These are phyloP conservation scores for Pleurotus platypus DNA, from an alignment of 768 basidiomycete genomes.

Conservation along the genomic window DNA sequence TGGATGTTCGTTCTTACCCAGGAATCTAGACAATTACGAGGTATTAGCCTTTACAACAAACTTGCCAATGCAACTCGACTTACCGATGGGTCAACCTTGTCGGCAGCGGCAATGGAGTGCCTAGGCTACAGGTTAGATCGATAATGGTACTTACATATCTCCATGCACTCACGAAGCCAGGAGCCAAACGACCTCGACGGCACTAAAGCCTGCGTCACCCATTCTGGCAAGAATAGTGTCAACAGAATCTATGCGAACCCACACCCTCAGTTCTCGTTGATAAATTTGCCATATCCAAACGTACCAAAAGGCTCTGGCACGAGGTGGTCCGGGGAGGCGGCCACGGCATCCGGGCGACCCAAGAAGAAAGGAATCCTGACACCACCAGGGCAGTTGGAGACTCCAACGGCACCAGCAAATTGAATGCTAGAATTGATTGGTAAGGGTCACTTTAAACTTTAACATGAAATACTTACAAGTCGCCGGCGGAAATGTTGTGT, in stretches of 20 bases:
- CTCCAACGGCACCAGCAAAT: conserved; percentile 42
- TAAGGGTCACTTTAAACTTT: background rate
- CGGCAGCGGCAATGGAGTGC: conserved; percentile 25
- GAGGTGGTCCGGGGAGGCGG: conserved; percentile 25
- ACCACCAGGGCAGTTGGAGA: conserved; percentile 41
- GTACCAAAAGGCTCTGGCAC: conserved; percentile 25
- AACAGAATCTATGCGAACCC: background rate
- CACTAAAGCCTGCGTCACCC: conserved; percentile 29
- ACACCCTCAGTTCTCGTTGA: too few relatives aligned
- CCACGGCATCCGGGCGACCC: conserved; percentile 30
- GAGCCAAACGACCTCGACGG: conserved; percentile 33
- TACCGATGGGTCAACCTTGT: conserved; percentile 27
- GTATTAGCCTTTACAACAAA: conserved; percentile 13
- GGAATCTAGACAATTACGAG: conserved; percentile 12
- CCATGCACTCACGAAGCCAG: conserved; percentile 25
- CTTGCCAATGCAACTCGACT: conserved; percentile 11
- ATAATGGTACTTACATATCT: background rate
- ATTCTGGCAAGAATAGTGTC: conserved; percentile 17
- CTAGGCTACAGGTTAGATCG: conserved; percentile 1
- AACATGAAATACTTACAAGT: conserved; percentile 33
- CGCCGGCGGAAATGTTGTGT: conserved; percentile 37
- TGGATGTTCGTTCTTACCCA: conserved; percentile 3
- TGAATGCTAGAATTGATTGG: conserved; percentile 29
- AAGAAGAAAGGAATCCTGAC: conserved; percentile 37
- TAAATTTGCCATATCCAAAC: background rate